Evolutionary conservation across 2,329 filamentous ascomycete species (phyloP).

Genomic region (Knufia petricola): DNA sequence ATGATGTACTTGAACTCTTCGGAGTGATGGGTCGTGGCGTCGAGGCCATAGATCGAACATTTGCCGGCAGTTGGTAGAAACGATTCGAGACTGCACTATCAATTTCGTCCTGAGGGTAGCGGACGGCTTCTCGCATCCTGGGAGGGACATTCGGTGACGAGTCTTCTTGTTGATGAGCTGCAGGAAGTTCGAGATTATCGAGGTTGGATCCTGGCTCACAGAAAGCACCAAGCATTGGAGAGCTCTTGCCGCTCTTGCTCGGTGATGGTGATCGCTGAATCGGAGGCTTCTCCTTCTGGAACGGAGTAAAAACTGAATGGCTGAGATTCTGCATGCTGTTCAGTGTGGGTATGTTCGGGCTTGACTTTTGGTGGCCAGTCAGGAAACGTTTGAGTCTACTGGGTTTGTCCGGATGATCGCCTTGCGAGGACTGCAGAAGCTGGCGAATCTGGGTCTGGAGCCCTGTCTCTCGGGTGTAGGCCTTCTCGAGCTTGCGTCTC

Average conservation of each 20-base stretch:
- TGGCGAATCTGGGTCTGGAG: conserved; percentile 4
- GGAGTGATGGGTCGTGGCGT: background rate
- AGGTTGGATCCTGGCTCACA: background rate
- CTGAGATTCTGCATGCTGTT: conserved; percentile 1
- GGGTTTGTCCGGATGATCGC: conserved; percentile 4
- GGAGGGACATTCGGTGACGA: background rate
- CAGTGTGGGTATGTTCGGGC: background rate
- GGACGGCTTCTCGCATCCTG: background rate
- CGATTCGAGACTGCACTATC: conserved; percentile 1
- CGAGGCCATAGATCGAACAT: background rate
- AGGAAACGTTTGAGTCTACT: conserved; percentile 7
- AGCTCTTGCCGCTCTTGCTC: background rate
- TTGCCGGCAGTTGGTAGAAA: background rate
- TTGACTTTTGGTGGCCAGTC: background rate
- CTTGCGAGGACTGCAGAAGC: conserved; percentile 1
- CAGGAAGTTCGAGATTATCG: background rate
- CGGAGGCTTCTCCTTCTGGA: background rate
- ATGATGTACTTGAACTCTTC: conserved; percentile 5
- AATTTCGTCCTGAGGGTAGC: background rate
- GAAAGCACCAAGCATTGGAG: background rate
- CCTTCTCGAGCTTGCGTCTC: conserved; percentile 5
- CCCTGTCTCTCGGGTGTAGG: background rate
- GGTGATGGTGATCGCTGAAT: background rate
- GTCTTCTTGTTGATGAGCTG: background rate
- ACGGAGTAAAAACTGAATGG: background rate